A percentile compares a stretch with the other conserved stretches of the same genome.
These are phyloP conservation scores for Phytophthora rubi DNA, from an alignment of 352 stramenopile species.

Conservation along the genomic window DNA sequence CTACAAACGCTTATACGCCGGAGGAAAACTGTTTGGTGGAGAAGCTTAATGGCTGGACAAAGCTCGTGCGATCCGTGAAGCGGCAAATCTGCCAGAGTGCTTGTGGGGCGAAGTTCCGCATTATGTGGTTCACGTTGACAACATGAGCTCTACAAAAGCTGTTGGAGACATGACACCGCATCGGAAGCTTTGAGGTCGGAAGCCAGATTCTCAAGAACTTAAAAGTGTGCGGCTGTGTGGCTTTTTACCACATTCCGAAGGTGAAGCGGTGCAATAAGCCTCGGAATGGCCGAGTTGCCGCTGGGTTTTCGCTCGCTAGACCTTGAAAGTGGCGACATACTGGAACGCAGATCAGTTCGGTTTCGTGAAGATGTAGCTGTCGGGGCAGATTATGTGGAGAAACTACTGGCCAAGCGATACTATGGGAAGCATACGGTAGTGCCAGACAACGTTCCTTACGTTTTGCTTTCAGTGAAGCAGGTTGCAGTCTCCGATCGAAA, in stretches of 20 bases:
- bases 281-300: constrained; percentile 2
- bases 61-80: neutral
- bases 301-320: constrained; percentile 9
- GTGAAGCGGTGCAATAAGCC: neutral
- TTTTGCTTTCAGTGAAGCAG: neutral
- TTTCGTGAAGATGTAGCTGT: constrained; percentile 17
- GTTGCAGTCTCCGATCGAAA: neutral
- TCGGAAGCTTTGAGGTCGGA: neutral
- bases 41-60: neutral
- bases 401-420: neutral
- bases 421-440: neutral
- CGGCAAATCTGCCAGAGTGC: neutral
- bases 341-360: constrained; percentile 8
- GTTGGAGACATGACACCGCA: constrained; percentile 1
- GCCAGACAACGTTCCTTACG: constrained; percentile 5
- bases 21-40: neutral
- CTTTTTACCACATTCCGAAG: constrained; percentile 4
- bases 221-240: constrained; percentile 14
- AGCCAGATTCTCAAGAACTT: constrained; percentile 7
- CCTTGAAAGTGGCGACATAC: neutral
- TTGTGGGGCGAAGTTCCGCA: constrained; percentile 7
- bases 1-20: neutral
- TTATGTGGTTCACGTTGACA: constrained; percentile 16
- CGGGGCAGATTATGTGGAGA: constrained; percentile 3
- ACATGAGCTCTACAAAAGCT: constrained; percentile 10